Conservation (phyloP, 2,329 filamentous ascomycete genomes). For the Penicillium sp. region DNA sequence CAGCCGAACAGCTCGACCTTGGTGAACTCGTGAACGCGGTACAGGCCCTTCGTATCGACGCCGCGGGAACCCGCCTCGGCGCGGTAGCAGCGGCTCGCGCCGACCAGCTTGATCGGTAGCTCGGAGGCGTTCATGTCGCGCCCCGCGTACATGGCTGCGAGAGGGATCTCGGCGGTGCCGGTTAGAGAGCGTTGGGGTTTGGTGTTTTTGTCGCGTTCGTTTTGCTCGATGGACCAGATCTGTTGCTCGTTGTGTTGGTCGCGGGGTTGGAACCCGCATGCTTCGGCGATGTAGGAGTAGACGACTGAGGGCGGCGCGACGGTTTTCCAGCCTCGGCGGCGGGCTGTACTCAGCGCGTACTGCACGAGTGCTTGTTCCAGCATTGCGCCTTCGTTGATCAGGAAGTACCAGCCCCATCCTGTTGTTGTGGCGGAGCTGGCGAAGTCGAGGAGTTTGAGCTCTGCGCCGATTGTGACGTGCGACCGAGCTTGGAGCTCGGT, state of each 20-base stretch:
- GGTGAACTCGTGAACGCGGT: conserved; percentile 96
- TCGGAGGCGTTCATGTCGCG: conserved; percentile 63
- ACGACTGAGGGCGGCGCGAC: conserved; percentile 87
- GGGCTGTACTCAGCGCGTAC: conserved; percentile 75
- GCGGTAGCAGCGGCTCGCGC: conserved; percentile 87
- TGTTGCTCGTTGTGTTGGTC: conserved; percentile 91
- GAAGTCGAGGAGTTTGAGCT: conserved; percentile 91
- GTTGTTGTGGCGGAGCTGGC: conserved; percentile 74
- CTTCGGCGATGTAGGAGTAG: conserved; percentile 84
- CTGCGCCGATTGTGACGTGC: conserved; percentile 81
- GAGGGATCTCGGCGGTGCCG: conserved; percentile 90
- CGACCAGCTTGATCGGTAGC: conserved; percentile 77
- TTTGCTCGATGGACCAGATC: conserved; percentile 76
- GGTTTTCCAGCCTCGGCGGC: conserved; percentile 71
- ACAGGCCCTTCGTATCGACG: conserved; percentile 87
- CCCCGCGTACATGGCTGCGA: conserved; percentile 86
- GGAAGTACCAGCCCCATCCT: conserved; percentile 98
- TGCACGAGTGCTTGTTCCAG: conserved; percentile 93
- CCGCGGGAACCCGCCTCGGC: conserved; percentile 91
- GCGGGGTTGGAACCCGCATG: conserved; percentile 91
- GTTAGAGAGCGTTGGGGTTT: conserved; percentile 74
- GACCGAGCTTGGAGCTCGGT: conserved; percentile 51
- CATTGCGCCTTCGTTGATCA: conserved; percentile 85
- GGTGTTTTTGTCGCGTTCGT: conserved; percentile 57
- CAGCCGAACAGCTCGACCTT: conserved; percentile 98